Percentiles rank a stretch among this genome's conserved stretches.
phyloP scores from a whole-genome alignment of 164 flowering plant genomes.

The Liriodendron chinense region DNA sequence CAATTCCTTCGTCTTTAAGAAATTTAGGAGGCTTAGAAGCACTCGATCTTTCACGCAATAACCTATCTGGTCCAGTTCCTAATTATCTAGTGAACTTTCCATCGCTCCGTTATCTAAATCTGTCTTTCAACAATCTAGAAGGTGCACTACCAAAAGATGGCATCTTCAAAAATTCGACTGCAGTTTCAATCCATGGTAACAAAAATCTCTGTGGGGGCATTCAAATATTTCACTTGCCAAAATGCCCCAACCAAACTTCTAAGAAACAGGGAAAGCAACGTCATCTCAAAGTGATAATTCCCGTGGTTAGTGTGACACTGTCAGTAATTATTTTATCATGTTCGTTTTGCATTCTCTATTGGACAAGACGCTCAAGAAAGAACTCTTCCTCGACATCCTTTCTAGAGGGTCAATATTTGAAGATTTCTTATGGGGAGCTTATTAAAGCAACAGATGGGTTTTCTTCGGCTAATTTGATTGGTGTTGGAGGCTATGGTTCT shows the following conservation, averaged over 20 bases:
- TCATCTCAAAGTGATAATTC: background rate
- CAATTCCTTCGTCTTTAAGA: background rate
- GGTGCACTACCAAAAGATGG: constrained; percentile 11
- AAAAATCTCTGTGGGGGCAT: constrained; percentile 36
- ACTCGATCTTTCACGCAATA: constrained; percentile 21
- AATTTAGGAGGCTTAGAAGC: constrained; percentile 8
- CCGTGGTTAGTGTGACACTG: background rate
- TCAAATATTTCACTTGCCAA: constrained; percentile 19
- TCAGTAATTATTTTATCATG: background rate
- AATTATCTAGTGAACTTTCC: background rate
- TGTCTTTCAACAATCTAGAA: constrained; percentile 5
- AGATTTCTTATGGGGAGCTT: constrained; percentile 6
- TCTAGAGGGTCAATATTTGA: background rate
- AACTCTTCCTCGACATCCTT: background rate
- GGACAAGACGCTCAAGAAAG: constrained; percentile 1
- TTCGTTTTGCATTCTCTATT: background rate
- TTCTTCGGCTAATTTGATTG: constrained; percentile 22
- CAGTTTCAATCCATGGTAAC: constrained; percentile 27
- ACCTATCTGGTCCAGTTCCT: constrained; percentile 18
- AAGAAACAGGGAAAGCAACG: background rate
- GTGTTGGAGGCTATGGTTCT: constrained; percentile 28
- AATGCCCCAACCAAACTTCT: constrained; percentile 6
- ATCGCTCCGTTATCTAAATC: constrained; percentile 1
- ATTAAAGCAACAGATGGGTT: constrained; percentile 8
- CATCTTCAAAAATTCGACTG: constrained; percentile 27